Evolutionary conservation across 1,139 yeast genomes (phyloP).

Genomic region (Candida sp.): DNA sequence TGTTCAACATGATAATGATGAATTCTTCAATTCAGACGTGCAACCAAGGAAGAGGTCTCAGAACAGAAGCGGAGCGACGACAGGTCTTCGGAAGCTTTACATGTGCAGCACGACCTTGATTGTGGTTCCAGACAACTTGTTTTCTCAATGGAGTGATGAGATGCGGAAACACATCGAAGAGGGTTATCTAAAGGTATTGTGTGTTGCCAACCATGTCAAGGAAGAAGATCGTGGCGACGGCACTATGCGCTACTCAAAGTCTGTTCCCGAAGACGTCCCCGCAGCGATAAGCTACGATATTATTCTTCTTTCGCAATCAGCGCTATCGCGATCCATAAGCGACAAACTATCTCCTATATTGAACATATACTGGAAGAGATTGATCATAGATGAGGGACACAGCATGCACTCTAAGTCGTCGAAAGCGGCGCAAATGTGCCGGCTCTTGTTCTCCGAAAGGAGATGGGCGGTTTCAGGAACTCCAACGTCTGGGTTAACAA

Average conservation of each 20-base stretch:
- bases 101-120: slow-evolving; percentile 60
- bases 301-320: slow-evolving; percentile 52
- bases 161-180: slow-evolving; percentile 55
- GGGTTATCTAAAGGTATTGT: slow-evolving; percentile 36
- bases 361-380: slow-evolving; percentile 64
- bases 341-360: slow-evolving; percentile 17
- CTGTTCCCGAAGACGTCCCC: slow-evolving; percentile 29
- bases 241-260: slow-evolving; percentile 21
- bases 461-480: slow-evolving; percentile 81
- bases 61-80: slow-evolving; percentile 11
- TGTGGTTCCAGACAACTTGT: slow-evolving; percentile 68
- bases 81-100: slow-evolving; percentile 27
- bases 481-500: slow-evolving; percentile 72
- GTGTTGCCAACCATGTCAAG: slow-evolving; percentile 37
- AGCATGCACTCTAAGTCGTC: slow-evolving; percentile 57
- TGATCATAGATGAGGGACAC: slow-evolving; percentile 80
- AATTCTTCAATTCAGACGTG: background rate
- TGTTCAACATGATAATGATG: slow-evolving; percentile 6
- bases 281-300: slow-evolving; percentile 51
- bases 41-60: slow-evolving; percentile 19
- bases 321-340: slow-evolving; percentile 44
- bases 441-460: slow-evolving; percentile 55
- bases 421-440: slow-evolving; percentile 52
- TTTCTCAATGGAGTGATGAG: slow-evolving; percentile 69
- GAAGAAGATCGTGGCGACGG: slow-evolving; percentile 14